phyloP scores from a whole-genome alignment of 2,329 filamentous ascomycete species.

The Stagonosporopsis tanaceti region DNA sequence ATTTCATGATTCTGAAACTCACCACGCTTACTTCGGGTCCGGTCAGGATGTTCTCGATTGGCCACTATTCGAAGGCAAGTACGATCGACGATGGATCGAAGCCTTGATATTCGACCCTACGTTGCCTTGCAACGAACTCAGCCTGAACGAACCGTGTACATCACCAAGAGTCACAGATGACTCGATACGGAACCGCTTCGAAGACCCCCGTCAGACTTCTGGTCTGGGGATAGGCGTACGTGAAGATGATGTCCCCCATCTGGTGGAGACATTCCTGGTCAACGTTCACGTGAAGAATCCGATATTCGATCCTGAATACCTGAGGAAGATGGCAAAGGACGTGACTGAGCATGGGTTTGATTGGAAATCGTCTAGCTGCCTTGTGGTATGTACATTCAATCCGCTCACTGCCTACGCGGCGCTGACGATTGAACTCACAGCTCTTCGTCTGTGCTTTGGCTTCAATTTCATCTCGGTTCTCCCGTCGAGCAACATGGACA shows the following conservation, averaged over 20 bases:
- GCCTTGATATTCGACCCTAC: constrained; percentile 24
- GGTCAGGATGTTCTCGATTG: constrained; percentile 41
- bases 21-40: constrained; percentile 6
- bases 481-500: constrained; percentile 23
- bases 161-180: constrained; percentile 12
- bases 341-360: constrained; percentile 36
- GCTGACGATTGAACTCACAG: constrained; percentile 17
- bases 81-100: constrained; percentile 24
- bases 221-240: constrained; percentile 26
- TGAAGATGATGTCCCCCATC: constrained; percentile 37
- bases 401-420: background rate
- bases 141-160: background rate
- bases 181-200: constrained; percentile 6
- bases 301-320: constrained; percentile 37
- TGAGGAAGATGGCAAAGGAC: constrained; percentile 30
- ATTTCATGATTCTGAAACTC: background rate
- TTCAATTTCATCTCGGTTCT: constrained; percentile 39
- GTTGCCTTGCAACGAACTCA: constrained; percentile 2
- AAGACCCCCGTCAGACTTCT: constrained; percentile 1
- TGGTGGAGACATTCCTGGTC: constrained; percentile 39
- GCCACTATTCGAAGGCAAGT: constrained; percentile 40
- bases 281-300: constrained; percentile 49
- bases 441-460: constrained; percentile 45
- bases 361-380: constrained; percentile 41
- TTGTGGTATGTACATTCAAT: constrained; percentile 33